These are phyloP conservation scores for Lentinus tigrinus DNA, from an alignment of 768 basidiomycete genomes.

Conservation along the genomic window DNA sequence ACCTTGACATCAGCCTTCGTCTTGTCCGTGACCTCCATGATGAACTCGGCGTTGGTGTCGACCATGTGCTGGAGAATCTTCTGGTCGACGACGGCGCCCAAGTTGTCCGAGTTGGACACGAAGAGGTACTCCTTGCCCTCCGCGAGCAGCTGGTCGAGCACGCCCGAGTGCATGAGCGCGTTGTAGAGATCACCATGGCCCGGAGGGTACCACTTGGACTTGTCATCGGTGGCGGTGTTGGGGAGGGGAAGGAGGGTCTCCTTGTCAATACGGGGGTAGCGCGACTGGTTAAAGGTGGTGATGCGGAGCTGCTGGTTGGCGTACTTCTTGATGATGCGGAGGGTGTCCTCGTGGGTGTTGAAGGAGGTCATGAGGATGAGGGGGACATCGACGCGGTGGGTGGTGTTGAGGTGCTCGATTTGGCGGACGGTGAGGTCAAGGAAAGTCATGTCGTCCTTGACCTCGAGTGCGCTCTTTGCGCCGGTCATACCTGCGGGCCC, in stretches of 20 bases:
- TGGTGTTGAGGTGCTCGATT: slow-evolving; percentile 93
- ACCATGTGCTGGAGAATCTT: slow-evolving; percentile 87
- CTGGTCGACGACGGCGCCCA: slow-evolving; percentile 68
- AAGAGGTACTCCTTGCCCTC: slow-evolving; percentile 98
- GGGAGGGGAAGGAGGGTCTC: slow-evolving; percentile 87
- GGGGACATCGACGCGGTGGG: slow-evolving; percentile 84
- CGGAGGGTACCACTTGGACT: slow-evolving; percentile 94
- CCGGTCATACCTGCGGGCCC: slow-evolving; percentile 64
- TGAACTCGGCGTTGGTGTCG: slow-evolving; percentile 76
- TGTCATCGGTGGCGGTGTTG: slow-evolving; percentile 74
- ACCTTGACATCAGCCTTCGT: slow-evolving; percentile 81
- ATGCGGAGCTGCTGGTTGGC: slow-evolving; percentile 93
- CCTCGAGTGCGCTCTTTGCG: slow-evolving; percentile 92
- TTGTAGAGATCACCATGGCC: slow-evolving; percentile 98
- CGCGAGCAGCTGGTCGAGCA: slow-evolving; percentile 83
- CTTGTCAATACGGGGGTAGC: slow-evolving; percentile 90
- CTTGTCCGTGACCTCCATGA: slow-evolving; percentile 97
- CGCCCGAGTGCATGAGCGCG: slow-evolving; percentile 85
- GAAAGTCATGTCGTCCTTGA: slow-evolving; percentile 98
- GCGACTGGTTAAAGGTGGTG: slow-evolving; percentile 89
- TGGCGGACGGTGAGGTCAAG: slow-evolving; percentile 92
- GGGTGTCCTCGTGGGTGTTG: slow-evolving; percentile 96
- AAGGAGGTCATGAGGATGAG: slow-evolving; percentile 99
- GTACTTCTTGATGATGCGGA: slow-evolving; percentile 96
- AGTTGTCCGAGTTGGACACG: slow-evolving; percentile 95